Base-by-base conservation (phyloP, 176 grass and related monocot genomes). In the Avena sativa region DNA sequence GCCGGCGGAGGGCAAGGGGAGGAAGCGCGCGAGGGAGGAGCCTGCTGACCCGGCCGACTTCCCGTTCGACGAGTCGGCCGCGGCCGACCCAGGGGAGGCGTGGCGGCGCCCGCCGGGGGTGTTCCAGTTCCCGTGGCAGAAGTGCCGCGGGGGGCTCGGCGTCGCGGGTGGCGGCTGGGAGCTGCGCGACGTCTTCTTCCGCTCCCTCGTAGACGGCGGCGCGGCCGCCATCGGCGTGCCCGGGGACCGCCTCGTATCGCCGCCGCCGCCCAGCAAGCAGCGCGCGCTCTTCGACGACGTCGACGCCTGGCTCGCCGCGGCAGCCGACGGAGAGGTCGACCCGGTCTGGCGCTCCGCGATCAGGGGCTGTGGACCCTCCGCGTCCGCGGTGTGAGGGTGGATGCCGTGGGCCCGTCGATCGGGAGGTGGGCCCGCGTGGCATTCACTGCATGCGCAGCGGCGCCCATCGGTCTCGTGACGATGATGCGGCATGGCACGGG, bases 161-260 rank as follows among this genome's bases (percentile, higher is more conserved):
- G 55, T 30, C 19, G 89, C 48, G 13, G 67, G 60, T 19, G 72
- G 79, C 9, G 85, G 80, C 19, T 86, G 89, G 81, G 89, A 95
- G 64, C 84, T 95, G 59, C 86, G 88, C 6, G 89, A 98, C 76
- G 95, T 98, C 36, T 95, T 98, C 93, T 98, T 95, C 89, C 86
- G 66, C 74, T 98, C 89, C 2, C 91, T 91, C 76, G 86, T 95
- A 1, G 93, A 98, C 64, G 89, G 91, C 53, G 49, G 85, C 56
- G 81, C 83, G 5, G 77, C 85, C 26, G 79, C 79, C 76, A 95
- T 91, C 66, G 93, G 90, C 38, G 74, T 94, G 9, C 93, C 90
- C 13, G 92, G 87, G 10, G 93, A 91, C 66, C 90, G 93, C 58
- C 87, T 92, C 60, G 87, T 83, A 49, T 81, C 87, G 17, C 40